Percentiles rank a stretch among this genome's conserved stretches.
Evolutionary conservation across 176 grass and related monocot genomes (phyloP).

Genomic region (Saccharum spontaneum): DNA sequence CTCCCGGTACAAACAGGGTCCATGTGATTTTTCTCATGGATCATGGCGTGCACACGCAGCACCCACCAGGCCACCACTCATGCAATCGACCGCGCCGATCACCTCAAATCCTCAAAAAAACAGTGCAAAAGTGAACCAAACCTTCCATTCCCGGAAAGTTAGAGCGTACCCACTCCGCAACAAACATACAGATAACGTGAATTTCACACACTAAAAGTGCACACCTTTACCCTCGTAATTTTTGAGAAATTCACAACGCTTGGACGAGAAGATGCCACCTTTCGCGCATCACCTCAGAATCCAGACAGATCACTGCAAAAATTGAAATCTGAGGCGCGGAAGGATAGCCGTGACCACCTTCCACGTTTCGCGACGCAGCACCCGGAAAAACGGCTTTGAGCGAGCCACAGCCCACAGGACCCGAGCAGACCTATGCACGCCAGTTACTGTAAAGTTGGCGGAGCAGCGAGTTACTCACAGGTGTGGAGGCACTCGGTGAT

Average conservation of each 20-base stretch:
- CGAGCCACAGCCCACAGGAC: not conserved
- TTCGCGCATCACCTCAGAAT: conserved; percentile 19
- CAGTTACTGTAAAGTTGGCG: not conserved
- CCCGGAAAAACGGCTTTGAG: not conserved
- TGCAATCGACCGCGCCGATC: not conserved
- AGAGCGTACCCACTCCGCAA: not conserved
- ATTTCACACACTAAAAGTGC: not conserved
- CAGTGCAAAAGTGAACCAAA: not conserved
- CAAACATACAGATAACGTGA: not conserved
- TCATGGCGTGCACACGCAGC: not conserved
- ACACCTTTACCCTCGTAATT: not conserved
- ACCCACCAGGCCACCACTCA: not conserved
- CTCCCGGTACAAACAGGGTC: not conserved
- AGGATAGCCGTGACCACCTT: not conserved
- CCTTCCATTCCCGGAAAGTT: not conserved
- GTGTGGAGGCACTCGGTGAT: conserved; percentile 85
- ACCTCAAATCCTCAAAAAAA: conserved; percentile 28
- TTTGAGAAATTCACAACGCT: not conserved
- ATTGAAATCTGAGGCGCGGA: conserved; percentile 16
- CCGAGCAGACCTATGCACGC: not conserved
- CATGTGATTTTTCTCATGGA: conserved; percentile 28
- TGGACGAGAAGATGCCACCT: conserved; percentile 17
- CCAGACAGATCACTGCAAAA: not conserved
- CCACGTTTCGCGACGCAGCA: not conserved
- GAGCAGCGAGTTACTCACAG: conserved; percentile 44